A percentile compares a stretch with the other conserved stretches of the same genome.
phyloP scores from a whole-genome alignment of 2,329 filamentous ascomycete species.

The Talaromyces funiculosus region DNA sequence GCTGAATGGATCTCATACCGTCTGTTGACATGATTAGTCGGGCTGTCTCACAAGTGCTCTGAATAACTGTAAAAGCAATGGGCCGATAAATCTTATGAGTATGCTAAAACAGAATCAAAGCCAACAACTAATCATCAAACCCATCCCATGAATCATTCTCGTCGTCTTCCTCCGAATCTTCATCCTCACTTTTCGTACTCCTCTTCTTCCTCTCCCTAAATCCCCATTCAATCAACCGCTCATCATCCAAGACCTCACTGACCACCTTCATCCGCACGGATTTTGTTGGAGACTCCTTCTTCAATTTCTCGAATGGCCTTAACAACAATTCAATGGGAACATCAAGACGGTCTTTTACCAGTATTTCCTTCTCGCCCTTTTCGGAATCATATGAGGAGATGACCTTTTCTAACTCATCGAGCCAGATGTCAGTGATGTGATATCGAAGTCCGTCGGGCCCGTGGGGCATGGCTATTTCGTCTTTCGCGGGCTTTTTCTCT shows the following conservation, averaged over 20 bases:
- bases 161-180: slow-evolving; percentile 26
- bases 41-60: neutral
- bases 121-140: slow-evolving; percentile 8
- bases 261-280: slow-evolving; percentile 61
- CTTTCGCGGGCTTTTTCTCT: slow-evolving; percentile 18
- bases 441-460: slow-evolving; percentile 79
- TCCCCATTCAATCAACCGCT: slow-evolving; percentile 62
- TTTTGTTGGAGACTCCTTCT: slow-evolving; percentile 58
- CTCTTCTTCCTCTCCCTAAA: slow-evolving; percentile 34
- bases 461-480: slow-evolving; percentile 37
- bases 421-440: slow-evolving; percentile 84
- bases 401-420: slow-evolving; percentile 78
- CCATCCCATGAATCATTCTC: slow-evolving; percentile 10
- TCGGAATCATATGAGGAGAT: slow-evolving; percentile 44
- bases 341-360: slow-evolving; percentile 30
- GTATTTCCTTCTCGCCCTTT: slow-evolving; percentile 24
- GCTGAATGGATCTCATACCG: neutral
- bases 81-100: neutral
- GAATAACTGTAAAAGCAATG: neutral
- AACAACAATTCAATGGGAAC: slow-evolving; percentile 39
- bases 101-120: neutral
- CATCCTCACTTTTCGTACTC: slow-evolving; percentile 31
- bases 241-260: slow-evolving; percentile 66
- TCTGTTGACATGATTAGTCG: neutral
- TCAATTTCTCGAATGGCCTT: slow-evolving; percentile 41